Conservation (phyloP, 2,329 filamentous ascomycete genomes). For the Rutstroemia sydowiana region DNA sequence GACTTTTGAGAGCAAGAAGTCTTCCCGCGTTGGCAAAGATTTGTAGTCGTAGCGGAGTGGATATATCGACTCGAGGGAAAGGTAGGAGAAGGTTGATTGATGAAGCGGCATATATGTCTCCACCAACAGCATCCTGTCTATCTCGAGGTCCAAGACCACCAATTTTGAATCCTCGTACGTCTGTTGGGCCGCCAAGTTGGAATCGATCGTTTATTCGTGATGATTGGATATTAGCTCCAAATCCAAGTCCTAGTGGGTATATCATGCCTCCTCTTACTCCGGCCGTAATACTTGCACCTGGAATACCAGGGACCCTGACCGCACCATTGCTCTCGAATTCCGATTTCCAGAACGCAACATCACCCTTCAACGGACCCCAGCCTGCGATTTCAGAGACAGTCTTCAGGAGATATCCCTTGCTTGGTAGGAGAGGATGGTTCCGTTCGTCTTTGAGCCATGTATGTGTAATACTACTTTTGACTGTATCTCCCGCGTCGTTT, state of each 20-base stretch:
- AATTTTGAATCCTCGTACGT: conserved; percentile 87
- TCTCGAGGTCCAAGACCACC: conserved; percentile 86
- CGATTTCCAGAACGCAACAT: conserved; percentile 91
- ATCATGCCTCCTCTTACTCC: conserved; percentile 76
- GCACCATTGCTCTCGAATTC: conserved; percentile 77
- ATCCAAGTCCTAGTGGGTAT: conserved; percentile 68
- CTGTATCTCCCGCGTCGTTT: conserved; percentile 78
- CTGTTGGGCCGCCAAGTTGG: conserved; percentile 86
- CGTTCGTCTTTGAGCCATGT: conserved; percentile 73
- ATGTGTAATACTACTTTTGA: conserved; percentile 82
- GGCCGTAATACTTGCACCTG: conserved; percentile 65
- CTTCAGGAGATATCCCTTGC: conserved; percentile 72
- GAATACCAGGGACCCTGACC: conserved; percentile 59
- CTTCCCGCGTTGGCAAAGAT: conserved; percentile 87
- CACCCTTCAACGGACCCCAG: conserved; percentile 73
- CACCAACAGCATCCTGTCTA: conserved; percentile 76
- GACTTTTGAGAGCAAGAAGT: conserved; percentile 64
- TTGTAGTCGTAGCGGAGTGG: conserved; percentile 80
- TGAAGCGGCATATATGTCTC: conserved; percentile 85
- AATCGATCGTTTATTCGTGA: conserved; percentile 93
- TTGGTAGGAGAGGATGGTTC: conserved; percentile 79
- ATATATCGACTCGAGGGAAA: conserved; percentile 70
- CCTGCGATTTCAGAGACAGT: conserved; percentile 79
- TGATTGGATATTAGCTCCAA: conserved; percentile 45
- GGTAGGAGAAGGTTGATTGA: conserved; percentile 82